A percentile compares a stretch with the other conserved stretches of the same genome.
phyloP scores from a whole-genome alignment of 1,284 basidiomycete species.

The Pseudozyma tsukubaensis region DNA sequence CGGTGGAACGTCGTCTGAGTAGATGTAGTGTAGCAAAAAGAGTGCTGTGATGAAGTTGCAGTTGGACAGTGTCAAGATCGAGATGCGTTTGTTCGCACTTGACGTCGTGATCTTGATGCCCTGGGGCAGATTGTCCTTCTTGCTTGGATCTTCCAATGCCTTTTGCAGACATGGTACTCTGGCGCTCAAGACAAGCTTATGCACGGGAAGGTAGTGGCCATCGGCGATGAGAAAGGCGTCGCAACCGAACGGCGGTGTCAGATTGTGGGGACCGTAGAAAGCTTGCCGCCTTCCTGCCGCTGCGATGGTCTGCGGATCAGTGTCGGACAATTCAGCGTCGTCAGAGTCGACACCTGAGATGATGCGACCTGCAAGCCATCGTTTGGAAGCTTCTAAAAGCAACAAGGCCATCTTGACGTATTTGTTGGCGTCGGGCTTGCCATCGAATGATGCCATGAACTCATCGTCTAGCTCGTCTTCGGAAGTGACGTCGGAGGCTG shows the following conservation, averaged over 20 bases:
- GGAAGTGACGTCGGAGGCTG: conserved; percentile 66
- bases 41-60: conserved; percentile 78
- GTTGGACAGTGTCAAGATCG: conserved; percentile 65
- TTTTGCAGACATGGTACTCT: conserved; percentile 73
- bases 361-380: conserved; percentile 70
- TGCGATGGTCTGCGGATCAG: background rate
- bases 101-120: conserved; percentile 32
- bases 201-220: conserved; percentile 74
- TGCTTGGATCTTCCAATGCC: conserved; percentile 24
- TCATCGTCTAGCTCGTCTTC: conserved; percentile 51
- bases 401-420: conserved; percentile 50
- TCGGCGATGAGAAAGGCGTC: conserved; percentile 74
- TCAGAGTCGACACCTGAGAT: conserved; percentile 53
- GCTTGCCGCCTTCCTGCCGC: conserved; percentile 22
- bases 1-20: conserved; percentile 84
- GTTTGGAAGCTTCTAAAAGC: conserved; percentile 71
- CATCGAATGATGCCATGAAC: background rate
- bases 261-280: conserved; percentile 51
- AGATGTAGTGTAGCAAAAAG: conserved; percentile 85
- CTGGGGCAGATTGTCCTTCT: conserved; percentile 17
- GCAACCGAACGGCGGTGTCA: conserved; percentile 71
- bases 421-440: conserved; percentile 19
- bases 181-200: conserved; percentile 76
- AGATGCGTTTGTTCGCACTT: conserved; percentile 14
- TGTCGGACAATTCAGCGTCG: background rate